A percentile compares a stretch with the other conserved stretches of the same genome.
Conservation (phyloP, 768 basidiomycete species). For the Suillus lakei region DNA sequence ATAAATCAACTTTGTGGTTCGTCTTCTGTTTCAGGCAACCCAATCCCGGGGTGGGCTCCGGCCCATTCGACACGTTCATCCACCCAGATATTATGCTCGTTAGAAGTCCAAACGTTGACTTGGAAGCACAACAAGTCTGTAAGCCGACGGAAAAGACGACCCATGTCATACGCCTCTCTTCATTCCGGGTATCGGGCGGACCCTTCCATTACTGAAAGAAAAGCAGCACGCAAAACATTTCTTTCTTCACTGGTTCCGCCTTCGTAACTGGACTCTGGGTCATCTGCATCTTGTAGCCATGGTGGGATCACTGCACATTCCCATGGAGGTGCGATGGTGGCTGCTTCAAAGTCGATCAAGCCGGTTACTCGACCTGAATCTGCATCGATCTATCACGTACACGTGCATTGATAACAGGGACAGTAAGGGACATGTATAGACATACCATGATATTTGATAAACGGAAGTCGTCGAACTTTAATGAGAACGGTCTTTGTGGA, state of each 20-base stretch:
- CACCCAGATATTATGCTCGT: not conserved
- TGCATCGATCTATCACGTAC: constrained; percentile 1
- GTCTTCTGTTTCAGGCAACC: not conserved
- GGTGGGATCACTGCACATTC: constrained; percentile 26
- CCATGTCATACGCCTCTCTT: constrained; percentile 3
- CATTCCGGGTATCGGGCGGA: not conserved
- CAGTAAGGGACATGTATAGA: not conserved
- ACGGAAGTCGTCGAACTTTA: constrained; percentile 8
- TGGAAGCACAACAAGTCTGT: not conserved
- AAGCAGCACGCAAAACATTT: not conserved
- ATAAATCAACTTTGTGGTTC: no score
- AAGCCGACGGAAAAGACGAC: constrained; percentile 5
- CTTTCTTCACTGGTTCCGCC: not conserved
- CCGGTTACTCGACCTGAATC: constrained; percentile 5
- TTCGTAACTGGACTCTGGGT: constrained; percentile 14
- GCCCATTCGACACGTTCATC: constrained; percentile 6
- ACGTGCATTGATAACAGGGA: not conserved
- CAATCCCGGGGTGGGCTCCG: not conserved
- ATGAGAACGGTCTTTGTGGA: not conserved
- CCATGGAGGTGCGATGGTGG: constrained; percentile 28
- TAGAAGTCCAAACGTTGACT: constrained; percentile 4
- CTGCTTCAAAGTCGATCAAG: constrained; percentile 26
- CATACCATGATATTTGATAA: constrained; percentile 6
- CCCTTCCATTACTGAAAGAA: not conserved
- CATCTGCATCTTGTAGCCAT: constrained; percentile 23